Conservation (phyloP, 768 basidiomycete genomes). For the Daedaleopsis nitida region DNA sequence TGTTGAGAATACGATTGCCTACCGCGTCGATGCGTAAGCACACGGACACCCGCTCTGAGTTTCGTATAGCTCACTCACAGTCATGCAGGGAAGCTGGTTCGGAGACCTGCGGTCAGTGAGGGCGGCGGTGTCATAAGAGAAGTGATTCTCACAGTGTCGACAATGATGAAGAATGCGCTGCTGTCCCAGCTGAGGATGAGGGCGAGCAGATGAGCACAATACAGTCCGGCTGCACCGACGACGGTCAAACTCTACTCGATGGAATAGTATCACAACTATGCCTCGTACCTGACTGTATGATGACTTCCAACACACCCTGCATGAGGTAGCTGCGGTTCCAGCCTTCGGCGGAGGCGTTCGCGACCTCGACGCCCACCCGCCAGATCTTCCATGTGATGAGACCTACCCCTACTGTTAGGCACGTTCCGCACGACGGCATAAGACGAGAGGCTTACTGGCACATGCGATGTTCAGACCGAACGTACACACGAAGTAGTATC, state of each 20-base stretch:
- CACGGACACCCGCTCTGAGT: no score
- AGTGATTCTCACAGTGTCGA: neutral
- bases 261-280: no score
- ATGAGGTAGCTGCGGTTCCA: neutral
- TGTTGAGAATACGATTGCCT: slow-evolving; percentile 9
- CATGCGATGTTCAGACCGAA: neutral
- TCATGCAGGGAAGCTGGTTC: no score
- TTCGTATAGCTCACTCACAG: no score
- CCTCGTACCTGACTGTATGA: neutral
- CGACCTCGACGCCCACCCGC: no score
- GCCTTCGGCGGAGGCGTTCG: no score
- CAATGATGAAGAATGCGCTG: neutral
- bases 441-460: neutral
- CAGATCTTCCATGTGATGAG: no score
- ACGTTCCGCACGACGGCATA: no score
- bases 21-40: neutral
- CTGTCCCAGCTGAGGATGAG: neutral
- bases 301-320: neutral
- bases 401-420: no score
- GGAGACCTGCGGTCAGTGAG: no score
- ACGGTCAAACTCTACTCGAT: neutral
- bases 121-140: no score
- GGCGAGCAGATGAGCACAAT: neutral
- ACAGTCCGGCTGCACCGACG: neutral
- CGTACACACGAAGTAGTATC: neutral